Evolutionary conservation across 441 rosid species (phyloP), one percentile per base, ranked within the genome.

Genomic region (Eutrema salsugineum): DNA sequence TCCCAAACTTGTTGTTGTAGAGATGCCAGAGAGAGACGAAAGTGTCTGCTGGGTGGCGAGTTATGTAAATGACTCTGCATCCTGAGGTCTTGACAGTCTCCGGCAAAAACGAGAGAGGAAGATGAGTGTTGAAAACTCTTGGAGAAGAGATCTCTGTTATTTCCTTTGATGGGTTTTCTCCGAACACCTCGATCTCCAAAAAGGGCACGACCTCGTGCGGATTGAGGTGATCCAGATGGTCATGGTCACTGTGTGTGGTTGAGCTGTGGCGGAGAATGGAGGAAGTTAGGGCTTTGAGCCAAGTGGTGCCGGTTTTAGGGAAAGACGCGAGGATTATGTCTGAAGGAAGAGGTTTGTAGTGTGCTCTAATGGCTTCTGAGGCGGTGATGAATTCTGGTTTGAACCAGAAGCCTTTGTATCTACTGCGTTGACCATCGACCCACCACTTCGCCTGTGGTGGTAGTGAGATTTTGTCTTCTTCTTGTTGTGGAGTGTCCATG

Each of bases 21-120:
- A 46, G 66, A 71, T 85, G 78, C 84, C 85, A 82, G 10, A 82
- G 68, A 11, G 86, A 82, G n/a, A 83, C 80, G 7, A 83, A 72
- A 3, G 74, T 67, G 71, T 86, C 85, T 46, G 80, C 82, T 2
- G 86, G 85, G 8, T 84, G 55, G 39, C 87, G 63, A 17, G 84
- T 63, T 15, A 82, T 78, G 71, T 79, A 82, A 8, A 84, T 70
- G 9, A 79, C 55, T 78, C 66, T 84, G 65, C 82, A 78, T 0
- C 72, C 66, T 9, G 81, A 73, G 49, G 63, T 67, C 76, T 36
- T 78, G 38, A 78, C 51, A 15, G 83, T 71, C 4, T 79, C 79
- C 0, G 84, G 60, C 9, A 79, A 46, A 49, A 67, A 61, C 0
- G 71, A 12, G 27, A 73, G 83, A 15, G 84, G 80, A 33, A 79